phyloP scores from a whole-genome alignment of 1,139 yeast species.

The Kurtzmaniella quercitrusa region DNA sequence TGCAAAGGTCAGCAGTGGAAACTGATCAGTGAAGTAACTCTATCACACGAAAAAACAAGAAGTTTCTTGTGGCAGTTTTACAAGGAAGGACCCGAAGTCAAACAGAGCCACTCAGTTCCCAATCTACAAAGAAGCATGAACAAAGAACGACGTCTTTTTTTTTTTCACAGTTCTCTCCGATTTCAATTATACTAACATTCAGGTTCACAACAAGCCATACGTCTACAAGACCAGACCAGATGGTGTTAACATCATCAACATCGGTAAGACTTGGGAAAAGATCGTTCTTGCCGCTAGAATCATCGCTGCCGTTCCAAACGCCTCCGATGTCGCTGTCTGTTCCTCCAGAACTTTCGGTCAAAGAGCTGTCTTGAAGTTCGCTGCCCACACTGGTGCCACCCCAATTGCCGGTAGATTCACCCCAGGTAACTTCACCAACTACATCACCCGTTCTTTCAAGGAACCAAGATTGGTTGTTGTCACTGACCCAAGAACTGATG shows the following conservation, averaged over 20 bases:
- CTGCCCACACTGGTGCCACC: slow-evolving; percentile 99
- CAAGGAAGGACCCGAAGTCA: too few relatives aligned
- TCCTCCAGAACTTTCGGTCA: slow-evolving; percentile 99
- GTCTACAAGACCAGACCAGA: slow-evolving; percentile 99
- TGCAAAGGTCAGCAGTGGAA: too few relatives aligned
- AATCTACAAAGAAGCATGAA: neutral
- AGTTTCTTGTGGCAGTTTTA: too few relatives aligned
- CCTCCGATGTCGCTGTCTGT: slow-evolving; percentile 97
- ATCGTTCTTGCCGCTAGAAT: slow-evolving; percentile 99
- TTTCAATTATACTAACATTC: slow-evolving; percentile 34
- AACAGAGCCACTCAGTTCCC: too few relatives aligned
- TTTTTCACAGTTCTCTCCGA: neutral
- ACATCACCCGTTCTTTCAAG: slow-evolving; percentile 99
- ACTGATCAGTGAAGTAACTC: too few relatives aligned
- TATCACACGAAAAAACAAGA: too few relatives aligned
- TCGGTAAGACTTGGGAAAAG: slow-evolving; percentile 99
- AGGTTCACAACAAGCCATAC: slow-evolving; percentile 99
- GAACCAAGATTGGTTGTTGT: slow-evolving; percentile 99
- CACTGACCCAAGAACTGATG: slow-evolving; percentile 99
- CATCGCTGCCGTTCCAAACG: slow-evolving; percentile 98
- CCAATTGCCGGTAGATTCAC: slow-evolving; percentile 99
- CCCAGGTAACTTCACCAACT: slow-evolving; percentile 99
- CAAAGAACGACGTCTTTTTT: neutral
- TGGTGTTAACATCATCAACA: slow-evolving; percentile 98
- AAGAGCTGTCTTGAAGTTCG: slow-evolving; percentile 99